phyloP scores from a whole-genome alignment of 345 rosid genomes.

The Populus tremula region DNA sequence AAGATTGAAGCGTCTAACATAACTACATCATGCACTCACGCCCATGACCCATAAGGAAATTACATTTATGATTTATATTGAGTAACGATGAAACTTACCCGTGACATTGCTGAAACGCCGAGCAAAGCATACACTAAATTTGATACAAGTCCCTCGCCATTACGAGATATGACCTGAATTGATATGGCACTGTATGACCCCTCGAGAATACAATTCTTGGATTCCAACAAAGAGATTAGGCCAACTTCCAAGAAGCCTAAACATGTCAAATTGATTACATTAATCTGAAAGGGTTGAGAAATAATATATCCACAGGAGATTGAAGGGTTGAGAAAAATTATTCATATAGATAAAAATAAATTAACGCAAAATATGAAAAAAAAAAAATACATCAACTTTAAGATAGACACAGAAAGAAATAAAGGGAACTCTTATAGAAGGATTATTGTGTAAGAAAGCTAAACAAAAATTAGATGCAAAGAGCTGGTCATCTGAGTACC shows the following conservation, averaged over 20 bases:
- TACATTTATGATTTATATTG: neutral
- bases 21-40: too few species aligned
- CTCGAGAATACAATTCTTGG: conserved; percentile 50
- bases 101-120: conserved; percentile 95
- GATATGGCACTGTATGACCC: conserved; percentile 61
- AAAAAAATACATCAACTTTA: too few species aligned
- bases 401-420: too few species aligned
- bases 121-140: conserved; percentile 87
- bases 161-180: conserved; percentile 70
- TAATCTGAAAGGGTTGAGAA: neutral
- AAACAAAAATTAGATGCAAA: too few species aligned
- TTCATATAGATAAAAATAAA: too few species aligned
- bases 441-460: too few species aligned
- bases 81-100: conserved; percentile 47
- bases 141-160: conserved; percentile 92
- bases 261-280: conserved; percentile 10
- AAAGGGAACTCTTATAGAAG: too few species aligned
- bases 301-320: neutral
- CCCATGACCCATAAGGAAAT: neutral
- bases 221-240: conserved; percentile 55
- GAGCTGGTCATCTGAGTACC: too few species aligned
- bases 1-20: neutral
- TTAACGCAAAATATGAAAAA: too few species aligned
- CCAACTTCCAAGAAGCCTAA: conserved; percentile 83
- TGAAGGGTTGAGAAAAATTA: too few species aligned